These are phyloP conservation scores for Emydomyces testavorans DNA, from an alignment of 2,329 filamentous ascomycete species.

Conservation along the genomic window DNA sequence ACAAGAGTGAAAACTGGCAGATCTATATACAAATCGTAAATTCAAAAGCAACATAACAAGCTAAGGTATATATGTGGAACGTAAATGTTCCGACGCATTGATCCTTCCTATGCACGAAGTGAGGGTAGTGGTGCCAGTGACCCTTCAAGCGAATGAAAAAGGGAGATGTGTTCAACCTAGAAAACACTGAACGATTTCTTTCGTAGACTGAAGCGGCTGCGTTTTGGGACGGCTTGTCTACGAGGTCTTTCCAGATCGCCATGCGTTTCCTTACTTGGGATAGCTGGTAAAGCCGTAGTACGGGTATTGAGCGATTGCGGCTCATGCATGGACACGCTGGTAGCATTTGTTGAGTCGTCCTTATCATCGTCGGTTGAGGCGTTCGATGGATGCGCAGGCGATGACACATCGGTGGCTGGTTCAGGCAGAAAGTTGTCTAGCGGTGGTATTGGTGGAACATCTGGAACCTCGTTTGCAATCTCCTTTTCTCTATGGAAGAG, in stretches of 20 bases:
- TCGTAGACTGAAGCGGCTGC: conserved; percentile 35
- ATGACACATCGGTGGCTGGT: background rate
- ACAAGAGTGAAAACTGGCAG: background rate
- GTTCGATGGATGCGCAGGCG: background rate
- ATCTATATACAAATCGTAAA: conserved; percentile 9
- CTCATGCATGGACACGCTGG: background rate
- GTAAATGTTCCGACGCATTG: background rate
- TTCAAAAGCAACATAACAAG: background rate
- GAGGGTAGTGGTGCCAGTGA: background rate
- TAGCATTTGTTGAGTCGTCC: conserved; percentile 2
- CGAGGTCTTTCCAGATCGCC: background rate
- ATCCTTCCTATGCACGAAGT: background rate
- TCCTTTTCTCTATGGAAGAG: conserved; percentile 26
- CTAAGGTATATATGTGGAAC: background rate
- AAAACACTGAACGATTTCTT: conserved; percentile 36
- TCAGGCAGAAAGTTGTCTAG: background rate
- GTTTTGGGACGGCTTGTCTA: conserved; percentile 19
- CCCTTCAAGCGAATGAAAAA: background rate
- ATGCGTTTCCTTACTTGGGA: background rate
- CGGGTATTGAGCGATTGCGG: background rate
- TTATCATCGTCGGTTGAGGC: conserved; percentile 7
- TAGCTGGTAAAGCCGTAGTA: background rate
- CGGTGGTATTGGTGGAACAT: conserved; percentile 11
- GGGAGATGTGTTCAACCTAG: conserved; percentile 17
- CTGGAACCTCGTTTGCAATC: conserved; percentile 13